Percentiles rank a stretch among this genome's conserved stretches.
Conservation (phyloP, 1,284 basidiomycete genomes). For the Microbotryomycetes sp. region DNA sequence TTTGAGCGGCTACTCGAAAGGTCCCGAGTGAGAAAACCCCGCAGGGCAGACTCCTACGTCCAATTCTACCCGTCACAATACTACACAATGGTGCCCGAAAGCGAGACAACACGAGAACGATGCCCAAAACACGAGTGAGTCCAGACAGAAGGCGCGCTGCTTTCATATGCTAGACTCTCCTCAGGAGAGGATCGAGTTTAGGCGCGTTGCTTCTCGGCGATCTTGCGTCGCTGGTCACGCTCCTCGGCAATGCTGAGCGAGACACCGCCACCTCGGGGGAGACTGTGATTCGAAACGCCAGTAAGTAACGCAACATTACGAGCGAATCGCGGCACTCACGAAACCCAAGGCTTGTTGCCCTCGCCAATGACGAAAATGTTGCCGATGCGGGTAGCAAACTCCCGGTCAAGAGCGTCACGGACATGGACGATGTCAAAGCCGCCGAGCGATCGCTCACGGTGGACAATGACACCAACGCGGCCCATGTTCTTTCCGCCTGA, state of each 20-base stretch:
- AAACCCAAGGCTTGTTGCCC: slow-evolving; percentile 92
- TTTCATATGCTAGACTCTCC: too few relatives aligned
- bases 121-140: too few relatives aligned
- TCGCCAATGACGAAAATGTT: slow-evolving; percentile 99
- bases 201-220: slow-evolving; percentile 27
- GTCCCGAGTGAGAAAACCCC: too few relatives aligned
- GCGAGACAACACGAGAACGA: too few relatives aligned
- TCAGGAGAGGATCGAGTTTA: too few relatives aligned
- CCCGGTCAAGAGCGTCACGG: slow-evolving; percentile 89
- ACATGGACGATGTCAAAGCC: slow-evolving; percentile 96
- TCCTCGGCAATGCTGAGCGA: slow-evolving; percentile 58
- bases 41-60: too few relatives aligned
- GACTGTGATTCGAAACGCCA: too few relatives aligned
- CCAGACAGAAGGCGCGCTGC: too few relatives aligned
- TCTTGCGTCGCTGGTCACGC: slow-evolving; percentile 40
- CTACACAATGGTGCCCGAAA: too few relatives aligned
- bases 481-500: slow-evolving; percentile 99
- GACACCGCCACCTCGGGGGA: slow-evolving; percentile 97
- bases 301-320: too few relatives aligned
- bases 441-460: slow-evolving; percentile 94
- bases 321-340: slow-evolving; percentile 41
- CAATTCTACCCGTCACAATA: too few relatives aligned
- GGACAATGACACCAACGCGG: slow-evolving; percentile 88
- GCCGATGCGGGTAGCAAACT: slow-evolving; percentile 90
- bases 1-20: too few relatives aligned